These are phyloP conservation scores for Ogataea nonfermentans DNA, from an alignment of 805 yeast species.

Conservation along the genomic window DNA sequence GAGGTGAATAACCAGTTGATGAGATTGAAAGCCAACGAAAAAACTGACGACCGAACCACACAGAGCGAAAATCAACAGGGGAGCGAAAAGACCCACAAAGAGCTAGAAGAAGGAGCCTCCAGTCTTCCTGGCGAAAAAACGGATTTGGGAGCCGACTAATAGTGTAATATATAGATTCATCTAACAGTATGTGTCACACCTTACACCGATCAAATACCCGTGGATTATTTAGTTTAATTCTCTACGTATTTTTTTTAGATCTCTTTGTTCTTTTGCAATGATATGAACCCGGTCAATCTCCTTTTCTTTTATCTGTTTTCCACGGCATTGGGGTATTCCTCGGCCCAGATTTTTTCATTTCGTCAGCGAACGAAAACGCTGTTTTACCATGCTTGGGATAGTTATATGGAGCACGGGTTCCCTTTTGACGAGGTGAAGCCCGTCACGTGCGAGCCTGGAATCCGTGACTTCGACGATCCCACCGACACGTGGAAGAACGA, in stretches of 20 bases:
- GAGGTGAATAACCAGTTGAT: conserved; percentile 10
- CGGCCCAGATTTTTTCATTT: conserved; percentile 8
- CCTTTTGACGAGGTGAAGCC: conserved; percentile 86
- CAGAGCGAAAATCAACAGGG: conserved; percentile 10
- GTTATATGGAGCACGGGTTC: conserved; percentile 66
- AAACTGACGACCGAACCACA: not conserved
- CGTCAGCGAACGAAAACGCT: conserved; percentile 50
- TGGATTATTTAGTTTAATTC: too few relatives aligned
- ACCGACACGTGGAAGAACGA: conserved; percentile 68
- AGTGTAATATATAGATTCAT: too few relatives aligned
- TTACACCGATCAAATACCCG: too few relatives aligned
- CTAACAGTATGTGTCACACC: too few relatives aligned
- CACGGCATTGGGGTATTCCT: conserved; percentile 1
- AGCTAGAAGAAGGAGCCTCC: too few relatives aligned
- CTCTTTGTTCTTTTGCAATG: too few relatives aligned
- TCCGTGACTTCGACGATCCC: conserved; percentile 55
- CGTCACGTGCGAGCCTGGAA: conserved; percentile 63
- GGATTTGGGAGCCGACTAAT: conserved; percentile 18
- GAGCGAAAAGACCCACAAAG: conserved; percentile 16
- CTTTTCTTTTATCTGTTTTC: not conserved
- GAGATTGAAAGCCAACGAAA: conserved; percentile 8
- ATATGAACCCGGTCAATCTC: too few relatives aligned
- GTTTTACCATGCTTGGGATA: conserved; percentile 72
- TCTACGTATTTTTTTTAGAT: too few relatives aligned
- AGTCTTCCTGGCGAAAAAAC: not conserved